phyloP scores from a whole-genome alignment of 257 asterid genomes.

The Sherardia arvensis region DNA sequence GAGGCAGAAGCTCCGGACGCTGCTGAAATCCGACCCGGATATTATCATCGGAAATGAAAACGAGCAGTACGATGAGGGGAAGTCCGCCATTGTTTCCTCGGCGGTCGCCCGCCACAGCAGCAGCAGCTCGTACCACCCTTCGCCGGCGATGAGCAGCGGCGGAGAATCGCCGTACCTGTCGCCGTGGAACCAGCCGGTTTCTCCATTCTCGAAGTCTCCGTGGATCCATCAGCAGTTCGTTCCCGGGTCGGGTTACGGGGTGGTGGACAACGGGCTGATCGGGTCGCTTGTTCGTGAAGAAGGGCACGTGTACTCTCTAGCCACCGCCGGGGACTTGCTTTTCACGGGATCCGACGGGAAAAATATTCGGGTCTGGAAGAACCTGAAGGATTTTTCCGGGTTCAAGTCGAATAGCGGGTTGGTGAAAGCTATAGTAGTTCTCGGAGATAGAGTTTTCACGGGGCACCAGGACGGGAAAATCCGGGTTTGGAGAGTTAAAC shows the following conservation, averaged over 20 bases:
- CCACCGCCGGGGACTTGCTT: slow-evolving; percentile 44
- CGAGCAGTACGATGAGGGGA: not conserved
- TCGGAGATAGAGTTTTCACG: slow-evolving; percentile 47
- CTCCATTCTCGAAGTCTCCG: slow-evolving; percentile 66
- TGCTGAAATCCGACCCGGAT: slow-evolving; percentile 32
- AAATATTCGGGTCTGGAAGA: slow-evolving; percentile 74
- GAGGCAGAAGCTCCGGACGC: slow-evolving; percentile 38
- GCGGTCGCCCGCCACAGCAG: not conserved
- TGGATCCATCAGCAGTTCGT: slow-evolving; percentile 36
- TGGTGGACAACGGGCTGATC: slow-evolving; percentile 25
- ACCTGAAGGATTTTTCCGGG: slow-evolving; percentile 53
- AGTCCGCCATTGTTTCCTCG: not conserved
- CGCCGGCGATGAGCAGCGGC: slow-evolving; percentile 31
- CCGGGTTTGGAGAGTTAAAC: slow-evolving; percentile 57
- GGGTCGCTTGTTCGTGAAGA: slow-evolving; percentile 61
- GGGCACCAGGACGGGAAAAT: slow-evolving; percentile 90
- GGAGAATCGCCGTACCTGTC: slow-evolving; percentile 58
- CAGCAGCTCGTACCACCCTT: not conserved
- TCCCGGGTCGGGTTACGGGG: slow-evolving; percentile 19
- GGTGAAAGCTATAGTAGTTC: slow-evolving; percentile 63
- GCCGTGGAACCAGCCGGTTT: slow-evolving; percentile 60
- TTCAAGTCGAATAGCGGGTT: slow-evolving; percentile 74
- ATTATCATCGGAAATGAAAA: slow-evolving; percentile 14
- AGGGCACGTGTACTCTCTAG: slow-evolving; percentile 74
- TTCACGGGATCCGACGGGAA: slow-evolving; percentile 87